Evolutionary conservation across 2,329 filamentous ascomycete genomes (phyloP).

Genomic region (Pseudocercospora musae): DNA sequence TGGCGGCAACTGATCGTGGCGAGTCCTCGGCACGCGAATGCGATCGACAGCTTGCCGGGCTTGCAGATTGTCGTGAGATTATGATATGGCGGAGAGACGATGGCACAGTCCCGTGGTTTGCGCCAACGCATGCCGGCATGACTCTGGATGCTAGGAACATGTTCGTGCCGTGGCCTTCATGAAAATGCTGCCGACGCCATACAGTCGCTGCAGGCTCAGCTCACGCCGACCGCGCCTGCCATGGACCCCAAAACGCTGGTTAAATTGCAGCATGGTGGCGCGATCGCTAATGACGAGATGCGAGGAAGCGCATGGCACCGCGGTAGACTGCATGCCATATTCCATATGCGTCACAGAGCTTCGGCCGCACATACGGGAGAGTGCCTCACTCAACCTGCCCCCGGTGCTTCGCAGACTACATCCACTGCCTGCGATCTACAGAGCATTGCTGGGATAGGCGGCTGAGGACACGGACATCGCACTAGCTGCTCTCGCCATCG

Average conservation of each 20-base stretch:
- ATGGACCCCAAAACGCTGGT: conserved; percentile 13
- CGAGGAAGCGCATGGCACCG: not conserved
- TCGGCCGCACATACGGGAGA: not conserved
- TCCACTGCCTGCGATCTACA: not conserved
- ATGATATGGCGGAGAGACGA: conserved; percentile 11
- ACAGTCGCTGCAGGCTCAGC: conserved; percentile 11
- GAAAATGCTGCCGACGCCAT: conserved; percentile 8
- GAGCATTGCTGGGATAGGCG: not conserved
- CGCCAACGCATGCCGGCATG: conserved; percentile 18
- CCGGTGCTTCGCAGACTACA: not conserved
- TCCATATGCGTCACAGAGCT: not conserved
- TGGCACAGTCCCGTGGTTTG: conserved; percentile 14
- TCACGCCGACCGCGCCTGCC: conserved; percentile 12
- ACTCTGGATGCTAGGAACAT: conserved; percentile 12
- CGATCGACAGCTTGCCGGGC: conserved; percentile 22
- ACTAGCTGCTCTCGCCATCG: not conserved
- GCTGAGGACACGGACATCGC: not conserved
- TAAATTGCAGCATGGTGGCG: conserved; percentile 17
- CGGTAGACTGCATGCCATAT: not conserved
- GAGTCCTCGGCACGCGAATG: conserved; percentile 18
- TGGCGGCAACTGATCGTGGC: conserved; percentile 15
- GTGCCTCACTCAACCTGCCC: not conserved
- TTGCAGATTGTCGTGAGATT: conserved; percentile 18
- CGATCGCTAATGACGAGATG: conserved; percentile 4
- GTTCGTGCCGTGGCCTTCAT: conserved; percentile 11